Conservation (phyloP, 2,329 filamentous ascomycete species). For the Alternaria infectoria region DNA sequence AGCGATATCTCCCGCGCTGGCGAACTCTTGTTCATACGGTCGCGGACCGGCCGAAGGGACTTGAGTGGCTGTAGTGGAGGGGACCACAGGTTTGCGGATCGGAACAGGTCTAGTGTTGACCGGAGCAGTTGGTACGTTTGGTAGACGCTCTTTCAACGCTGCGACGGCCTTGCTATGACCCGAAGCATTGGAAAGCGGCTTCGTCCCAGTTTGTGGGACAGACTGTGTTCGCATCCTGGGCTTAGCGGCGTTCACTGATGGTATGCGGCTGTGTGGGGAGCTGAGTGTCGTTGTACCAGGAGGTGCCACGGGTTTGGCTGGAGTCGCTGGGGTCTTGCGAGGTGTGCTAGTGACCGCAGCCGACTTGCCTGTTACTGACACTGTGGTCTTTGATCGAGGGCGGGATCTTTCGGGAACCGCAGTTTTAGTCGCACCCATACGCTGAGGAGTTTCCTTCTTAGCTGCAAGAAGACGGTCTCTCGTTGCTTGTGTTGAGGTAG, state of each 20-base stretch:
- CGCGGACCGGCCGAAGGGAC: neutral
- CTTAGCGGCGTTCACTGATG: neutral
- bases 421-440: neutral
- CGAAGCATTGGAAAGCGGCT: neutral
- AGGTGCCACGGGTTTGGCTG: neutral
- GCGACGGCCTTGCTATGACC: neutral
- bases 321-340: neutral
- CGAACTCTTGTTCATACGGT: constrained; percentile 10
- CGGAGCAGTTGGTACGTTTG: neutral
- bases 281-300: neutral
- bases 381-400: neutral
- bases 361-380: neutral
- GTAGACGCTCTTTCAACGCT: neutral
- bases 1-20: constrained; percentile 21
- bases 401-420: neutral
- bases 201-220: neutral
- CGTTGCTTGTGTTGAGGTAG: neutral
- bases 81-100: neutral
- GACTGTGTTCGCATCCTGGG: neutral
- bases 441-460: neutral
- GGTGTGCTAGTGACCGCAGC: neutral
- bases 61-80: neutral
- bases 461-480: neutral
- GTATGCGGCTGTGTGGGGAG: neutral
- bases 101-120: neutral